Percentiles rank a stretch among this genome's conserved stretches.
Conservation (phyloP, 805 yeast genomes). For the Ogataea pilisensis region DNA sequence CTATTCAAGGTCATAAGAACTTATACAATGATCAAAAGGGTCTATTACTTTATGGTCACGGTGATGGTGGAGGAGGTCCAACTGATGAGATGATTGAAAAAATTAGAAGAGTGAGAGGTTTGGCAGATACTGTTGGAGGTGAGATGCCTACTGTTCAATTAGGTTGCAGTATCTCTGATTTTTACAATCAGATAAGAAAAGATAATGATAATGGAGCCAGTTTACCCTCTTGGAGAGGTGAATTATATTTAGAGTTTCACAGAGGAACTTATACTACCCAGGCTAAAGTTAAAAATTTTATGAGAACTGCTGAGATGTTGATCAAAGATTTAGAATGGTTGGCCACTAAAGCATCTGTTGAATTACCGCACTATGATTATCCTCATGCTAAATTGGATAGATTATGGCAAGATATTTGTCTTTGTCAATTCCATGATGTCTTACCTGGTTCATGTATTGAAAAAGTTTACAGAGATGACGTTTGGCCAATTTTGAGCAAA, state of each 20-base stretch:
- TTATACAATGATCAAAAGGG: constrained; percentile 77
- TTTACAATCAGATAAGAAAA: constrained; percentile 61
- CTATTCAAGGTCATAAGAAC: constrained; percentile 78
- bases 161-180: constrained; percentile 77
- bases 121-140: constrained; percentile 71
- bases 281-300: constrained; percentile 75
- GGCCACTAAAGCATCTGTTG: constrained; percentile 71
- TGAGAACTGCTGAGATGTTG: constrained; percentile 70
- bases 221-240: constrained; percentile 90
- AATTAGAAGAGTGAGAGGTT: constrained; percentile 84
- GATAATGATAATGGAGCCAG: constrained; percentile 60
- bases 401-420: constrained; percentile 83
- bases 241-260: constrained; percentile 89
- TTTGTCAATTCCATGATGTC: constrained; percentile 98
- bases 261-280: constrained; percentile 97
- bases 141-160: constrained; percentile 75
- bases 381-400: constrained; percentile 65
- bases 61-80: constrained; percentile 99
- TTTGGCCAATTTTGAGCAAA: constrained; percentile 66
- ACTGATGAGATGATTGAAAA: constrained; percentile 90
- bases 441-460: constrained; percentile 95
- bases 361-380: constrained; percentile 51
- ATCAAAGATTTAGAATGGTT: constrained; percentile 83
- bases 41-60: constrained; percentile 80
- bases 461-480: constrained; percentile 86